Evolutionary conservation across 495 filamentous ascomycete species (phyloP).

Genomic region (Penicillium herquei): DNA sequence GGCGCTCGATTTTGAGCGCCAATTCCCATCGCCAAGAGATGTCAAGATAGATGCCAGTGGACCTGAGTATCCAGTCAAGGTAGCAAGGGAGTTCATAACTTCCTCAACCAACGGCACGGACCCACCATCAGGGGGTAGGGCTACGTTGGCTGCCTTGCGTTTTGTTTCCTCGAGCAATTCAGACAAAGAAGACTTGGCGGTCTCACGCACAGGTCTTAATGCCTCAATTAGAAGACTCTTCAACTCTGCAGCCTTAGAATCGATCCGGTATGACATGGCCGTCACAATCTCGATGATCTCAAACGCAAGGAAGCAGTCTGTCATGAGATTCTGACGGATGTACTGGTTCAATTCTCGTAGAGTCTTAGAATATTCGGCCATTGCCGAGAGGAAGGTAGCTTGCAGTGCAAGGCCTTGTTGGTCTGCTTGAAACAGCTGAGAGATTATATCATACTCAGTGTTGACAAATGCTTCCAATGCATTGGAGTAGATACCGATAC

Average conservation of each 20-base stretch:
- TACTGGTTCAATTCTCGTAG: conserved; percentile 86
- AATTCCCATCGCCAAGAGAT: conserved; percentile 89
- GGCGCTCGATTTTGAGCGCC: conserved; percentile 58
- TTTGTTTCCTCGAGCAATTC: conserved; percentile 87
- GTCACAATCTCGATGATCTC: conserved; percentile 94
- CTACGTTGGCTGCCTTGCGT: conserved; percentile 56
- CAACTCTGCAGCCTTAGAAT: conserved; percentile 78
- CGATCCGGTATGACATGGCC: conserved; percentile 73
- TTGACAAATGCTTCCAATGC: conserved; percentile 82
- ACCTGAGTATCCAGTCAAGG: conserved; percentile 82
- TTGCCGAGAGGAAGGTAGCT: conserved; percentile 69
- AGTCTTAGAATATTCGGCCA: conserved; percentile 81
- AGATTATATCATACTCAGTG: conserved; percentile 86
- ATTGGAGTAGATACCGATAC: conserved; percentile 84
- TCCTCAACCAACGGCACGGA: conserved; percentile 75
- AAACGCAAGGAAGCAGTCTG: conserved; percentile 94
- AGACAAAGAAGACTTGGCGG: conserved; percentile 79
- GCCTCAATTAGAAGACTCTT: conserved; percentile 80
- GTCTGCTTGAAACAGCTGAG: conserved; percentile 75
- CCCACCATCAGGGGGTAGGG: conserved; percentile 77
- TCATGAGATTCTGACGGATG: conserved; percentile 80
- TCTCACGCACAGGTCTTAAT: conserved; percentile 85
- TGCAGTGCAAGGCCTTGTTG: conserved; percentile 78
- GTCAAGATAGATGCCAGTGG: conserved; percentile 87
- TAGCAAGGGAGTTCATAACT: conserved; percentile 82